Percentiles rank a stretch among this genome's conserved stretches.
Conservation (phyloP, 495 filamentous ascomycete genomes). For the Podospora conica region DNA sequence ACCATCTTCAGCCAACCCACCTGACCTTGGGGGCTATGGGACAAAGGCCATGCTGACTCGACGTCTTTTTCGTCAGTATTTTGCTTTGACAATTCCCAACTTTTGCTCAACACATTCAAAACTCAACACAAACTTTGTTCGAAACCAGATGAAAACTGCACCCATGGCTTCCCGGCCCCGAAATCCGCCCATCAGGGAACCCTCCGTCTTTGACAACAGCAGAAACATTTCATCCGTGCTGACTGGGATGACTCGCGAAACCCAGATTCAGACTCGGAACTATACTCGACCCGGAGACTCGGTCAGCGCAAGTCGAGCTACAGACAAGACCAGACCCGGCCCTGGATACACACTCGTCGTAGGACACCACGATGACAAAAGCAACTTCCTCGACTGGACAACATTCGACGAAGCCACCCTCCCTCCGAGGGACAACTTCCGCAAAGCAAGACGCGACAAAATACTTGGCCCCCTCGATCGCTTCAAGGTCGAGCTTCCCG, state of each 20-base stretch:
- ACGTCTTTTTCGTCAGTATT: not conserved
- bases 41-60: not conserved
- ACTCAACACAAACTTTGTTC: not conserved
- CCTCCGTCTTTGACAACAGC: not conserved
- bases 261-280: not conserved
- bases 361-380: too few species aligned
- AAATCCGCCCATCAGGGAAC: not conserved
- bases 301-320: not conserved
- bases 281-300: not conserved
- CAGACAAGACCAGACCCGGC: too few species aligned
- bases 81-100: not conserved
- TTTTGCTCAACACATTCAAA: not conserved
- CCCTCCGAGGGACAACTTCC: conserved; percentile 14
- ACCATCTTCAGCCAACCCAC: not conserved
- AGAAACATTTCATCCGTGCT: not conserved
- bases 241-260: not conserved
- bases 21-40: not conserved
- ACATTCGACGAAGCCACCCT: conserved; percentile 15
- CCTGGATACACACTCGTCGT: not conserved
- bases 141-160: not conserved
- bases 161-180: not conserved
- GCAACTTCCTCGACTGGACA: conserved; percentile 20
- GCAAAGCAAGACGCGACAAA: conserved; percentile 16
- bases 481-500: conserved; percentile 20
- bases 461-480: conserved; percentile 17